Evolutionary conservation across 805 yeast species (phyloP), one percentile per base, ranked within the genome.

Genomic region (Sugiyamaella valdiviana): DNA sequence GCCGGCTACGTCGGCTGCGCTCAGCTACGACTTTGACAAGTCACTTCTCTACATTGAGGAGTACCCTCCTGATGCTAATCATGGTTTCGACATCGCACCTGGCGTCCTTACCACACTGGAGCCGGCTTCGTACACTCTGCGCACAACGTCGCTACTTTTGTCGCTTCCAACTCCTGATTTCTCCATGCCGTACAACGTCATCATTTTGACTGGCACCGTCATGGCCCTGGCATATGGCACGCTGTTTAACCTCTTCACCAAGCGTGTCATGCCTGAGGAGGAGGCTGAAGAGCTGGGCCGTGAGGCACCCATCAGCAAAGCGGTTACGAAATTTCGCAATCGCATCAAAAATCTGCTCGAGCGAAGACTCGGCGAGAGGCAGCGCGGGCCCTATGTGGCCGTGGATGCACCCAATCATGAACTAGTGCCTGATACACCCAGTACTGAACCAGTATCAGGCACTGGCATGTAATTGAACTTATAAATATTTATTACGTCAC

Each of bases 21-120:
- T 88, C 45, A 79, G 83, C 2, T 85, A 85, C 62, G 78, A 82
- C 48, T 90, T 91, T 62, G 98, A 93, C 63, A 93, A 90, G 64
- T 81, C 95, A 0, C 72, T 93, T 62, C 72, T 93, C 24, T 75
- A 83, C 49, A 81, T 85, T 52, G 85, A 89, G 2, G 98, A 93
- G 63, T 93, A 93, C 61, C 99, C 99, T n/a, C 99, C 99, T 1
- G 99, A 93, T 71, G 98, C 99, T 1, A 93, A 93, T 63, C 97
- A 93, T 59, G 99, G 99, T 0, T 93, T 93, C 66, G 91, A 90
- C 51, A 80, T 93, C 39, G 93, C 93, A 20, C 95, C 98, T 0
- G 95, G 95, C 4, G 83, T 87, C 9, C 73, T 88, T 10, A 76
- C 83, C 2, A 77, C 86, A 0, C 45, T 81, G 6, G 49, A 57